phyloP scores from a whole-genome alignment of 1,284 basidiomycete species.

The Cystobasidium pallidum region DNA sequence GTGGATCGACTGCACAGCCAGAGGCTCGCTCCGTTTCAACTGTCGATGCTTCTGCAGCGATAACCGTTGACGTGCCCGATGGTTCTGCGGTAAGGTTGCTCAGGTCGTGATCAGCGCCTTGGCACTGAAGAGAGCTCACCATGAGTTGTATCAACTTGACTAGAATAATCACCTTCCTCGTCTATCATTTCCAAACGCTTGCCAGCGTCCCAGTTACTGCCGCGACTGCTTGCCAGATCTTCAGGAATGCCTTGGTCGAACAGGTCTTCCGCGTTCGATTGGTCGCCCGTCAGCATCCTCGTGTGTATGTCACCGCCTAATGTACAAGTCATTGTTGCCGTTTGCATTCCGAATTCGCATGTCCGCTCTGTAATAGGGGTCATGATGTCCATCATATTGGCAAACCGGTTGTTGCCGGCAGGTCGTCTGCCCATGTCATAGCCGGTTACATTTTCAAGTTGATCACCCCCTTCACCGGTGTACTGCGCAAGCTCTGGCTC shows the following conservation, averaged over 20 bases:
- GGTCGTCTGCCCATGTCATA: slow-evolving; percentile 32
- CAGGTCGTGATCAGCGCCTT: too few relatives aligned
- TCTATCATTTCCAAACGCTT: slow-evolving; percentile 36
- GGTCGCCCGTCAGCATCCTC: slow-evolving; percentile 45
- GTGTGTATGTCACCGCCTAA: slow-evolving; percentile 22
- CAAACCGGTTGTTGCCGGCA: slow-evolving; percentile 46
- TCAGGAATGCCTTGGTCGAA: slow-evolving; percentile 21
- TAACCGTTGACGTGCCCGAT: slow-evolving; percentile 31
- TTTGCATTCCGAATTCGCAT: slow-evolving; percentile 65
- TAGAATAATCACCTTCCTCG: slow-evolving; percentile 50
- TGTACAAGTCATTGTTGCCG: slow-evolving; percentile 35
- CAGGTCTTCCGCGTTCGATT: slow-evolving; percentile 56
- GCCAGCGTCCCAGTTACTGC: slow-evolving; percentile 36
- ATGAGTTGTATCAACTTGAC: slow-evolving; percentile 9
- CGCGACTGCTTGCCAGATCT: slow-evolving; percentile 37
- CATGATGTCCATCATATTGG: slow-evolving; percentile 66
- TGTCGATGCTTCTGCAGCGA: slow-evolving; percentile 41
- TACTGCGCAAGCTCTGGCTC: slow-evolving; percentile 42
- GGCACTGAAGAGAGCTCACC: neutral
- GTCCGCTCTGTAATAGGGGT: slow-evolving; percentile 94
- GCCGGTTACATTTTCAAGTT: neutral
- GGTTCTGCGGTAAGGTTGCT: slow-evolving; percentile 13
- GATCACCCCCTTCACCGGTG: neutral
- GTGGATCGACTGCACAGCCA: slow-evolving; percentile 64
- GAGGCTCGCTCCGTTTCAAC: neutral